Evolutionary conservation across 139 green algal genomes (phyloP), one percentile per base, ranked within the genome.

Genomic region (Spirogloea muscicola): DNA sequence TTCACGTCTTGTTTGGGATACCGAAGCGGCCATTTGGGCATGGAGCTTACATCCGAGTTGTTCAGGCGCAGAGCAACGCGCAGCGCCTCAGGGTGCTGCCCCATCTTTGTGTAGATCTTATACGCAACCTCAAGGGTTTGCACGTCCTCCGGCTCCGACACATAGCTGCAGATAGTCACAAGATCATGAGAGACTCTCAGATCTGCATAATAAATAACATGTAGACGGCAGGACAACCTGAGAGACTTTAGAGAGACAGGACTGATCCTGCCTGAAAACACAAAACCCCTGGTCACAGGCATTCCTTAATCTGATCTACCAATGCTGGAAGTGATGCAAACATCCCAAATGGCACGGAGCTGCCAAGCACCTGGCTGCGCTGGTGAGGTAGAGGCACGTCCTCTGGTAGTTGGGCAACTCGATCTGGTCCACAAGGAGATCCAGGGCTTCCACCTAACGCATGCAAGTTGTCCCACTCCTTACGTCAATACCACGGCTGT

Each of bases 371-470:
- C 49, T 82, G 18, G 75, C 75, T 84, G 89, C 96, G 59, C 76
- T 88, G 33, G 86, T 75, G 21, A 99, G 87, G 86, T 99, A 99
- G 9, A 97, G 84, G 85, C 92, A 97, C 27, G 93, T 96, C 34
- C 94, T 77, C 1, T 34, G 63, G 72, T 89, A 94, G 83, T 96
- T 98, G 48, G 87, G 89, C 33, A 89, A 87, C 55, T 96, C 93
- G 6, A 95, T 88, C 73, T 94, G 76, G 25, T 86, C 36, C 59
- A 81, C 66, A 33, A 99, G 77, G 55, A 90, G 67, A 10, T 89
- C 74, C 61, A 98, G 82, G 25, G 80, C 74, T 49, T 98, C 94
- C 16, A 85, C 79, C 74, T 82, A 40, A 44, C 21, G 18, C n/a
- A 59, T 66, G 21, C 18, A 18, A 66, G n/a, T 21, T 44, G 18